Conservation (phyloP, 1,139 yeast species). For the Tardiomyces blankii region DNA sequence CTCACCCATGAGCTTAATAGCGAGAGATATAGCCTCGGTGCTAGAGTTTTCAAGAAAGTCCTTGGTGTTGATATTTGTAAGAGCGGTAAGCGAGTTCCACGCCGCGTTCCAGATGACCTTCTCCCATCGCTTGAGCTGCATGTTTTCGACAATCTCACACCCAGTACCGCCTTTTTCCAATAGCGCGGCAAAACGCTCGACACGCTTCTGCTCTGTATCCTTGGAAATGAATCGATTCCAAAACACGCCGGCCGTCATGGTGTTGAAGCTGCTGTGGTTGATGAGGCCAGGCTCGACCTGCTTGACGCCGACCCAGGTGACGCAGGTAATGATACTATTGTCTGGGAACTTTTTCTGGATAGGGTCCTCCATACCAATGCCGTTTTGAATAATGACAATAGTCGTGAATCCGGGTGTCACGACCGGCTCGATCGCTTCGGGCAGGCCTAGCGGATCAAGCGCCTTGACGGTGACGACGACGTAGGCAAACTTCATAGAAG, state of each 20-base stretch:
- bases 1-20: slow-evolving; percentile 42
- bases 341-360: slow-evolving; percentile 47
- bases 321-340: slow-evolving; percentile 53
- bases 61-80: slow-evolving; percentile 48
- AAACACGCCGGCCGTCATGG: slow-evolving; percentile 45
- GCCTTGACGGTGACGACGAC: slow-evolving; percentile 62
- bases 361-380: slow-evolving; percentile 60
- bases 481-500: slow-evolving; percentile 43
- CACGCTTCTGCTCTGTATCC: neutral
- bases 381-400: slow-evolving; percentile 61
- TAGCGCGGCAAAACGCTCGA: neutral
- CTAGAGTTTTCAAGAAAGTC: slow-evolving; percentile 44
- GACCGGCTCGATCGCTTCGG: slow-evolving; percentile 48
- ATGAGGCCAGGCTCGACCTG: slow-evolving; percentile 27
- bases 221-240: neutral
- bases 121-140: slow-evolving; percentile 43
- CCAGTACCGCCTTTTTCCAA: slow-evolving; percentile 31
- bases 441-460: slow-evolving; percentile 48
- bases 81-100: slow-evolving; percentile 50
- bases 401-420: slow-evolving; percentile 37
- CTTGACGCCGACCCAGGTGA: slow-evolving; percentile 51
- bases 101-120: slow-evolving; percentile 62
- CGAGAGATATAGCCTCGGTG: slow-evolving; percentile 33
- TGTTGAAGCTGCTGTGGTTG: slow-evolving; percentile 28
- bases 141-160: slow-evolving; percentile 31